Evolutionary conservation across 495 filamentous ascomycete genomes (phyloP), one percentile per base, ranked within the genome.

Genomic region (Hypoxylon fuscum): DNA sequence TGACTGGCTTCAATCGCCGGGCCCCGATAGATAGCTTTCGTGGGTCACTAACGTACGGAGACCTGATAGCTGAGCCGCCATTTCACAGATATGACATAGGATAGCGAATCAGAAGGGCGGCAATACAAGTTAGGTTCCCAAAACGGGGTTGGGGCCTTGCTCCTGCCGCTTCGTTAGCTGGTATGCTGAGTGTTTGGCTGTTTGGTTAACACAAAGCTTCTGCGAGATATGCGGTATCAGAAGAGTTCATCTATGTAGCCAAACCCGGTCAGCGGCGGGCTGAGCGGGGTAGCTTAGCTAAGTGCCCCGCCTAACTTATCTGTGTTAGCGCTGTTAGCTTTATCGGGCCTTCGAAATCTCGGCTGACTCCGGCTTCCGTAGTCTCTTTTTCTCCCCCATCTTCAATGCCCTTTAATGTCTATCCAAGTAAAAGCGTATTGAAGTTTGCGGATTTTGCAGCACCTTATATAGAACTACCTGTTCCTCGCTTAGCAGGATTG

Each of bases 11-110:
- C 54, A 65, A 18, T 50, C 62, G 62, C 62, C 62, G 55, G 55
- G 20, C 20, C 17, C 55, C 55, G 44, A 65, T 55, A 17, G 45
- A 53, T n/a, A 40, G 22, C 40, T 55, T 29, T 37, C 31, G 32
- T 37, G 32, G 23, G 34, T 21, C 40, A 46, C 21, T 57, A 48
- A 55, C 15, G 47, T 12, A 20, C 38, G 17, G 20, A 48, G 48
- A 40, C 14, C 17, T 35, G 25, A 64, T 59, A 65, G 38, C 50
- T 59, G 55, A 55, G 40, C 27, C 40, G 44, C 55, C 43, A 65
- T 65, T 65, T 42, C 49, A 31, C 49, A 41, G 9, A 21, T 38
- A 59, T 65, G 62, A 65, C 55, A 55, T 51, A 18, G 22, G 23
- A 29, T 37, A 50, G 62, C 62, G 35, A 65, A 65, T 55, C 44